Conservation (phyloP, 1,139 yeast species). For the Kodamaea sp. region DNA sequence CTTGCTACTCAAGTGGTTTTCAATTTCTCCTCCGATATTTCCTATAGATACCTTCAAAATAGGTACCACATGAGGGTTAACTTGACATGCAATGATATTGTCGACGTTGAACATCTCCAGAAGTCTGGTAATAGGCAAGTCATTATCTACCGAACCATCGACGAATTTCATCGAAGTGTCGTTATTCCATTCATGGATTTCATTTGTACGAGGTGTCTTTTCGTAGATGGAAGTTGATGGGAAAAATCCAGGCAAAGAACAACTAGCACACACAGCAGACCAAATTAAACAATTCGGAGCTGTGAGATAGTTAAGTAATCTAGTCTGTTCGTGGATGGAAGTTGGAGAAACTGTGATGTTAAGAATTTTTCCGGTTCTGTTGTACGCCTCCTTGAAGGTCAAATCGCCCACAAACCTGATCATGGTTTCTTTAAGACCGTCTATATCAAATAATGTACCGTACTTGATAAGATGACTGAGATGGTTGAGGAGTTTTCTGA, state of each 20-base stretch:
- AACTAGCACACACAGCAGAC: conserved; percentile 97
- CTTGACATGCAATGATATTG: conserved; percentile 96
- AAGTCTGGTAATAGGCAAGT: conserved; percentile 82
- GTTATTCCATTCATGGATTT: conserved; percentile 78
- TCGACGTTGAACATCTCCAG: conserved; percentile 97
- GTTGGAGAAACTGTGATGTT: conserved; percentile 59
- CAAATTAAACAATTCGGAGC: conserved; percentile 55
- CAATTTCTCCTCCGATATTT: conserved; percentile 70
- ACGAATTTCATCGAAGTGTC: conserved; percentile 76
- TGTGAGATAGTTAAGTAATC: conserved; percentile 47
- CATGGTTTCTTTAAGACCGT: conserved; percentile 72
- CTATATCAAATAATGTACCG: conserved; percentile 88
- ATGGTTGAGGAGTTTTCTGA: conserved; percentile 35
- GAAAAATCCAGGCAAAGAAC: conserved; percentile 90
- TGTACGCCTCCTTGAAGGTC: conserved; percentile 66
- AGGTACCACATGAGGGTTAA: conserved; percentile 94
- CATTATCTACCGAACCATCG: conserved; percentile 96
- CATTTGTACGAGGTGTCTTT: conserved; percentile 71
- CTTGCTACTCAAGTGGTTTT: conserved; percentile 58
- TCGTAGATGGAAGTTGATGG: conserved; percentile 85
- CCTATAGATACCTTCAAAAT: conserved; percentile 67
- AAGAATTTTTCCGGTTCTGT: conserved; percentile 58
- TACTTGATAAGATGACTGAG: conserved; percentile 62
- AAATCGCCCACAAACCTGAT: conserved; percentile 81
- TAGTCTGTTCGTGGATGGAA: conserved; percentile 62